Evolutionary conservation across 352 stramenopile species (phyloP).

Genomic region (Phytophthora macrochlamydospora): DNA sequence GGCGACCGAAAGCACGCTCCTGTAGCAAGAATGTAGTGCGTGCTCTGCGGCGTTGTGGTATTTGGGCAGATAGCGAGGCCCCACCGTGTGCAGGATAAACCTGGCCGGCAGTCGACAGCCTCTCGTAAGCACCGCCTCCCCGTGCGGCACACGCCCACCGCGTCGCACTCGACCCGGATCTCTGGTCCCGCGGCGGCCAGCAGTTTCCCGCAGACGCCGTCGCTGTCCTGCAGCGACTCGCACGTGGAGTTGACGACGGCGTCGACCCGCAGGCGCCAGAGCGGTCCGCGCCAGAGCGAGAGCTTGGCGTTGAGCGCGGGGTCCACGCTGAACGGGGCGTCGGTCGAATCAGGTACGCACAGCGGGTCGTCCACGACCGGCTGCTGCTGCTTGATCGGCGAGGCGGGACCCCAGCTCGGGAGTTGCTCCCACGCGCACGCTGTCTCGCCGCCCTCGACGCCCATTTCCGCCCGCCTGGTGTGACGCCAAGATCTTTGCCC

Average conservation of each 20-base stretch:
- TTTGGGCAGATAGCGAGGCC: constrained; percentile 78
- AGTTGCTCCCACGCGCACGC: constrained; percentile 18
- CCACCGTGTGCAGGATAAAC: constrained; percentile 87
- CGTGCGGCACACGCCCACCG: constrained; percentile 68
- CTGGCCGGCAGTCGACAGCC: constrained; percentile 73
- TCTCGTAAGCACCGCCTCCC: constrained; percentile 85
- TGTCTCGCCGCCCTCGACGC: constrained; percentile 10
- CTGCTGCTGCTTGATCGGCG: background rate
- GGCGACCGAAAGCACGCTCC: constrained; percentile 62
- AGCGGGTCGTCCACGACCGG: constrained; percentile 8
- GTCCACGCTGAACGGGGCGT: constrained; percentile 33
- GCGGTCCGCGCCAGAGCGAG: constrained; percentile 57
- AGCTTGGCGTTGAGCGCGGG: constrained; percentile 52
- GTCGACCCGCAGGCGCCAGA: constrained; percentile 65
- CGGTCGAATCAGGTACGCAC: background rate
- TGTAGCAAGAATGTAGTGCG: constrained; percentile 83
- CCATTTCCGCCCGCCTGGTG: background rate
- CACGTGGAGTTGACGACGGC: constrained; percentile 85
- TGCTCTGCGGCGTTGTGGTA: constrained; percentile 84
- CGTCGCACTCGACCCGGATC: constrained; percentile 76
- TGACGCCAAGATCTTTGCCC: constrained; percentile 18
- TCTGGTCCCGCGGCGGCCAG: constrained; percentile 72
- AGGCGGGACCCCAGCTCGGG: constrained; percentile 12
- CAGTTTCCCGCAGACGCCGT: constrained; percentile 64
- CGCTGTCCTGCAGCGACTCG: constrained; percentile 68